Evolutionary conservation across 148 eudicot species (phyloP).

Genomic region (Rhododendron mucronatum): DNA sequence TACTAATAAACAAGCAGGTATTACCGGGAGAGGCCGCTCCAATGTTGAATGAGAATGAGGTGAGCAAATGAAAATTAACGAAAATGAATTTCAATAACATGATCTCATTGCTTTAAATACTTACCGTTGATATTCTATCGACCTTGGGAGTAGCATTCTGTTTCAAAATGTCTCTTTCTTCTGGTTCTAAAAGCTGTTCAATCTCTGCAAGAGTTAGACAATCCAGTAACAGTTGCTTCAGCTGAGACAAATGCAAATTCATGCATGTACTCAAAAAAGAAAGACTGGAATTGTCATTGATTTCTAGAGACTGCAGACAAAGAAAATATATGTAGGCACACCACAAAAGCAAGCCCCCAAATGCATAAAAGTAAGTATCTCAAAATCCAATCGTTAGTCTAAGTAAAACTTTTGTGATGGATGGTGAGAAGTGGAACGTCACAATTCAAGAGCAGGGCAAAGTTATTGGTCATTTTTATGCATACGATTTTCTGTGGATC

Average conservation of each 20-base stretch:
- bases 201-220: slow-evolving; percentile 47
- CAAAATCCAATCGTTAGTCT: background rate
- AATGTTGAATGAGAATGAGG: background rate
- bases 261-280: background rate
- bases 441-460: background rate
- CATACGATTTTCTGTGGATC: background rate
- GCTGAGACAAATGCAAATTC: background rate
- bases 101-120: slow-evolving; percentile 16
- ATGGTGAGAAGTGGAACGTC: background rate
- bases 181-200: slow-evolving; percentile 65
- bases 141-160: slow-evolving; percentile 58
- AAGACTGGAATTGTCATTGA: background rate
- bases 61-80: background rate
- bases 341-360: slow-evolving; percentile 4
- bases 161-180: slow-evolving; percentile 60
- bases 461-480: background rate
- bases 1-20: background rate
- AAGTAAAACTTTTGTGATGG: background rate
- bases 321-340: background rate
- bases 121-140: slow-evolving; percentile 73
- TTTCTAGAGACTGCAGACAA: background rate
- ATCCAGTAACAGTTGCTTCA: background rate
- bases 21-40: background rate
- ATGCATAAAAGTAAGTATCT: background rate
- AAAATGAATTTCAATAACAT: background rate